Evolutionary conservation across 768 basidiomycete genomes (phyloP).

Genomic region (Hygrophorus pudorinus): DNA sequence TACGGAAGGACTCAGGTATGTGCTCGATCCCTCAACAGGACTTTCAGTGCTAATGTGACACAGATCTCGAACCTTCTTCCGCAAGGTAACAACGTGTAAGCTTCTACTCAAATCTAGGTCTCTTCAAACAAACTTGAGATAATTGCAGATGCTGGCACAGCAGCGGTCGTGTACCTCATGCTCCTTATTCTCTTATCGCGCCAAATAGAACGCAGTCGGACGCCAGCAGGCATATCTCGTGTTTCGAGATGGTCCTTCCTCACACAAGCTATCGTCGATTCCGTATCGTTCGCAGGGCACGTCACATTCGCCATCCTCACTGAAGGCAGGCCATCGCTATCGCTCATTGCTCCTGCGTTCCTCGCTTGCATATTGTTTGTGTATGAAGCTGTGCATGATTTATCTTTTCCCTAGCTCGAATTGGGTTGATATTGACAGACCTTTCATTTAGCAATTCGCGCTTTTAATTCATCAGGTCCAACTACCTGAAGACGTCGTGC

Average conservation of each 20-base stretch:
- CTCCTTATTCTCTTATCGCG: constrained; percentile 61
- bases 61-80: constrained; percentile 58
- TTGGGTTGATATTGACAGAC: neutral
- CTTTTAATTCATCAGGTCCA: constrained; percentile 77
- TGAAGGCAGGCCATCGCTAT: constrained; percentile 72
- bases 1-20: constrained; percentile 61
- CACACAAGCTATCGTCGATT: constrained; percentile 68
- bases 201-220: constrained; percentile 67
- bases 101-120: neutral
- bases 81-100: constrained; percentile 61
- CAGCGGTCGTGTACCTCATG: constrained; percentile 54
- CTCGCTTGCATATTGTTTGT: constrained; percentile 71
- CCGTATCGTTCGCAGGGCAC: constrained; percentile 80
- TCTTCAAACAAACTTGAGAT: constrained; percentile 6
- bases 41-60: neutral
- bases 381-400: constrained; percentile 65
- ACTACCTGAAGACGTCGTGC: constrained; percentile 52
- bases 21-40: neutral
- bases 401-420: neutral
- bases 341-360: constrained; percentile 78
- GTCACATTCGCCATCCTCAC: constrained; percentile 82
- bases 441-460: constrained; percentile 61
- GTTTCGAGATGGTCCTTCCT: constrained; percentile 81
- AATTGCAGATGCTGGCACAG: constrained; percentile 57
- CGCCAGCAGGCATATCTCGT: constrained; percentile 67